Evolutionary conservation across 148 eudicot genomes (phyloP), one percentile per base, ranked within the genome.

Genomic region (Vaccinium myrtillus): DNA sequence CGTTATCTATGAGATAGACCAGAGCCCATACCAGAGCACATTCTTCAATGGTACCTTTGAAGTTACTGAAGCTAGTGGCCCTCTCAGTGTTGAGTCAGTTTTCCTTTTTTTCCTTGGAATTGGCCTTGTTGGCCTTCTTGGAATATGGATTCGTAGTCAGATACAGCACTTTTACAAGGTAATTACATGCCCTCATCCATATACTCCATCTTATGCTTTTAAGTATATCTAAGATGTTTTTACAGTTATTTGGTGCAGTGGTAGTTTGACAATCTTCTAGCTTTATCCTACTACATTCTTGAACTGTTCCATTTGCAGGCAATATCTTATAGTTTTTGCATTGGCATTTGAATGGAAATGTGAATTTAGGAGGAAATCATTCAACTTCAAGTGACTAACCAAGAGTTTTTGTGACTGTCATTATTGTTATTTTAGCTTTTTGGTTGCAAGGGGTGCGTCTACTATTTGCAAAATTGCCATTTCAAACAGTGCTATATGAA

Each of bases 21-120:
- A 93, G 77, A 84, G 87, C 21, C 94, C 94, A 11, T 93, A 92
- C 85, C 99, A 96, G 86, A 96, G 86, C 81, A 92, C 95, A 11
- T 96, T 96, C 83, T 96, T 87, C 88, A 96, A 96, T 86, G 97
- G 98, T 55, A 96, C 99, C 71, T 88, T 96, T 88, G 99, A 96
- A 89, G 98, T 94, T 87, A 81, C 88, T 82, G 98, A 96, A 86
- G 87, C 94, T 43, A 91, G 98, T 87, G 98, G 98, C 49, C 78
- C 86, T 25, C 70, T 96, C 78, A 94, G 98, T 85, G 89, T 92
- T 80, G 99, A 96, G 88, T 91, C 99, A 65, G 93, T 96, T 65
- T 93, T 96, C 93, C 90, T 96, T 87, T 91, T 92, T 81, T 88
- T 82, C 78, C 95, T 94, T 80, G 97, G 90, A 80, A 49, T 94